Evolutionary conservation across 2,329 filamentous ascomycete species (phyloP), one percentile per base, ranked within the genome.

Genomic region (Trichoderma sp.): DNA sequence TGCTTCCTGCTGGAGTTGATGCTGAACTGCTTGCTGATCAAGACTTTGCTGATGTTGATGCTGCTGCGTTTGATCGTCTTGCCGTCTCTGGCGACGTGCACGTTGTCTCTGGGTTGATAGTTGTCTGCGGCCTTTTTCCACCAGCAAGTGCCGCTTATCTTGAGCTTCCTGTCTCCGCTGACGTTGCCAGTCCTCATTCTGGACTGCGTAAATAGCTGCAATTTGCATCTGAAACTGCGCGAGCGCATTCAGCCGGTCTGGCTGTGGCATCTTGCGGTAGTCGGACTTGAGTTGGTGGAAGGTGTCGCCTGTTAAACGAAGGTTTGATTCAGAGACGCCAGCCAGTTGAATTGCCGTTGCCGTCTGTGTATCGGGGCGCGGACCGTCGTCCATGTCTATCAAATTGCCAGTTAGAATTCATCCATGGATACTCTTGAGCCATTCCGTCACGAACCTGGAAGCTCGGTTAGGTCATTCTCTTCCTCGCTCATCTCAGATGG

Each of bases 231-330:
- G 81, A 21, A 83, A 70, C 68, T 81, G 79, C 5, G 81, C 79
- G 1, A 83, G 74, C 11, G 77, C 76, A 21, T 77, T 77, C 3
- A 82, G 69, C 6, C 81, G 78, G 10, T 83, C 80, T 1, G 79
- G 74, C 46, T 80, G 79, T 7, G 79, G 74, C 77, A 83, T 80
- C 64, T 81, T 82, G 6, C 81, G 80, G 39, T 82, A 83, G 37
- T 83, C 81, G 54, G 73, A 74, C 72, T 83, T 83, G 72, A 82
- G 80, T 37, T 81, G 79, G 68, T 81, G 79, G 69, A 83, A 83
- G 1, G 81, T 81, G 28, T 83, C 81, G 43, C 81, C 81, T 1
- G 79, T 81, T 10, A 83, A 74, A 49, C 79, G 80, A 49, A 83
- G 75, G 8, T 76, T 75, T 11, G 76, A 70, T n/a, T 77, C 77